Conservation (phyloP, 768 basidiomycete species). For the Lentinus tigrinus region DNA sequence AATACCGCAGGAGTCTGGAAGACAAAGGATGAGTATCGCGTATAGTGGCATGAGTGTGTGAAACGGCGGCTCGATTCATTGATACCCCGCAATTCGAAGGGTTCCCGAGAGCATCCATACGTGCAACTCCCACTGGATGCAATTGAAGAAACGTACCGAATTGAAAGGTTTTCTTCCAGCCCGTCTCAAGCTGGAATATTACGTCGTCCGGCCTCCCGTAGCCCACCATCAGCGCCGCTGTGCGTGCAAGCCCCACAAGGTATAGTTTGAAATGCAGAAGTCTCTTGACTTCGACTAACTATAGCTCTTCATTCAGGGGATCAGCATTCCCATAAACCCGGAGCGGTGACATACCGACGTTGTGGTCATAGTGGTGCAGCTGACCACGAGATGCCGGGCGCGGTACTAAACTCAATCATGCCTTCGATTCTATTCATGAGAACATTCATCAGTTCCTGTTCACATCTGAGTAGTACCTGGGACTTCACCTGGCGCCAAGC, state of each 20-base stretch:
- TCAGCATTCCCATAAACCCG: slow-evolving; percentile 2
- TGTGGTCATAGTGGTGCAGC: slow-evolving; percentile 8
- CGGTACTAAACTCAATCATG: slow-evolving; percentile 7
- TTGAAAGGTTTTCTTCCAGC: not conserved
- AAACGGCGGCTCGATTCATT: slow-evolving; percentile 9
- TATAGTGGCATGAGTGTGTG: slow-evolving; percentile 5
- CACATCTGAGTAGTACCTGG: not conserved
- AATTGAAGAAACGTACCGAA: not conserved
- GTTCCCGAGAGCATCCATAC: slow-evolving; percentile 6
- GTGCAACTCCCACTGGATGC: not conserved
- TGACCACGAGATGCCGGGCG: slow-evolving; percentile 8
- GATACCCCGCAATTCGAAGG: slow-evolving; percentile 10
- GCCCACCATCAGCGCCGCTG: not conserved
- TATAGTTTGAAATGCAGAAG: not conserved
- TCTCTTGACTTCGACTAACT: slow-evolving; percentile 5
- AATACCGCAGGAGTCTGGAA: slow-evolving; percentile 10
- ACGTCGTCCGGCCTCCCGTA: not conserved
- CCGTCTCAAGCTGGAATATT: no score
- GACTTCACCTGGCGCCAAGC: not conserved
- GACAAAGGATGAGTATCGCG: slow-evolving; percentile 5
- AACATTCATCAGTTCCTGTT: not conserved
- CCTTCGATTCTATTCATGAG: not conserved
- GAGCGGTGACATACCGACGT: not conserved
- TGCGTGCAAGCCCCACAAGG: not conserved
- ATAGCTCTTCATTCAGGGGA: slow-evolving; percentile 5